A percentile compares a stretch with the other conserved stretches of the same genome.
These are phyloP conservation scores for Didymella segeticola DNA, from an alignment of 2,329 filamentous ascomycete species.

Conservation along the genomic window DNA sequence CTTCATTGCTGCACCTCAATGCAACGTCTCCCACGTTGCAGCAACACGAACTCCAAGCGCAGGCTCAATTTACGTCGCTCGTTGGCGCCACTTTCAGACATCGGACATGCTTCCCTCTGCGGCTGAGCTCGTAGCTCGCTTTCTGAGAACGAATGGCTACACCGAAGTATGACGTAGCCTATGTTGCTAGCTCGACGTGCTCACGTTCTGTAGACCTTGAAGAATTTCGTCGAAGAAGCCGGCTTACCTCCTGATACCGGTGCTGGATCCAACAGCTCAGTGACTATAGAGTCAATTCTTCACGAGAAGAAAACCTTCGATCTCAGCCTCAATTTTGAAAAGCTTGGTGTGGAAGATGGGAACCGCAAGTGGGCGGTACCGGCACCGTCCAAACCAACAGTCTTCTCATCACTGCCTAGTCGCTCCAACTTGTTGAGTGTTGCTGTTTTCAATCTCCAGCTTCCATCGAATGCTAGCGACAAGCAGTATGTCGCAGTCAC, in stretches of 20 bases:
- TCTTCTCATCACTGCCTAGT: constrained; percentile 54
- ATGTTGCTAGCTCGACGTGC: neutral
- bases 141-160: constrained; percentile 50
- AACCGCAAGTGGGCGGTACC: constrained; percentile 52
- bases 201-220: constrained; percentile 57
- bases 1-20: constrained; percentile 4
- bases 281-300: constrained; percentile 66
- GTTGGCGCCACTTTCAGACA: neutral
- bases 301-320: constrained; percentile 67
- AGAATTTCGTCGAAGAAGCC: constrained; percentile 65
- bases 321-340: constrained; percentile 62
- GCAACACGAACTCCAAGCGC: constrained; percentile 1
- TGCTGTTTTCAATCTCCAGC: constrained; percentile 51
- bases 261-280: constrained; percentile 47
- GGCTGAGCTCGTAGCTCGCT: constrained; percentile 52
- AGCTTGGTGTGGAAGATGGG: constrained; percentile 55
- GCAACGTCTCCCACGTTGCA: constrained; percentile 1
- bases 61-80: neutral
- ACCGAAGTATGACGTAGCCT: constrained; percentile 43
- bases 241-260: constrained; percentile 60
- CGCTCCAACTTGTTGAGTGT: constrained; percentile 62
- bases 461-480: constrained; percentile 15
- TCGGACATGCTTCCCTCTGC: constrained; percentile 46
- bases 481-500: constrained; percentile 43
- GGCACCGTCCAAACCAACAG: constrained; percentile 56